Evolutionary conservation across 73 alveolate species (phyloP).

Genomic region (Chromera velia): DNA sequence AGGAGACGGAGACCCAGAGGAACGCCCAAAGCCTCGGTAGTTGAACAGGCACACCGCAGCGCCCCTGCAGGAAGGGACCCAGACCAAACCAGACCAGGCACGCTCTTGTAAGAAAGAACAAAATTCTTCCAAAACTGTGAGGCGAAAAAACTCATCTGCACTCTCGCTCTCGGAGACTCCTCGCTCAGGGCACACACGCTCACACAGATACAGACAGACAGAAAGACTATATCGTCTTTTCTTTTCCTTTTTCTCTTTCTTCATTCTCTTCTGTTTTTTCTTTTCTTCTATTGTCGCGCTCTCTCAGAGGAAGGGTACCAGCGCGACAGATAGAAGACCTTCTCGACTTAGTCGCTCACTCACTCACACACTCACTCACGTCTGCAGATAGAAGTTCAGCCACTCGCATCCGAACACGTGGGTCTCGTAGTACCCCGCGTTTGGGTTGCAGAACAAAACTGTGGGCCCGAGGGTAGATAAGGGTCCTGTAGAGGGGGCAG

Average conservation of each 20-base stretch:
- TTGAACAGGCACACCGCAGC: not conserved
- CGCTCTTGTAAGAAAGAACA: no score
- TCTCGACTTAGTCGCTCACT: no score
- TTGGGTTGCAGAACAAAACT: slow-evolving; percentile 28
- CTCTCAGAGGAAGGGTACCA: no score
- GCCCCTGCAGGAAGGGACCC: not conserved
- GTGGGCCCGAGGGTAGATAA: slow-evolving; percentile 25
- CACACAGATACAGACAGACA: no score
- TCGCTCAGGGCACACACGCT: no score
- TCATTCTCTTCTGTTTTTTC: not conserved
- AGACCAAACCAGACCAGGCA: no score
- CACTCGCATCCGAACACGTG: slow-evolving; percentile 6
- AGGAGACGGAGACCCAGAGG: slow-evolving; percentile 8
- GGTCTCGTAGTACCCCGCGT: slow-evolving; percentile 37
- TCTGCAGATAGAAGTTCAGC: slow-evolving; percentile 8
- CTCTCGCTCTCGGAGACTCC: no score
- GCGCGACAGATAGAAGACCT: no score
- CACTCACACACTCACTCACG: slow-evolving; percentile 4
- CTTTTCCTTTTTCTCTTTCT: not conserved
- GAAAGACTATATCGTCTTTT: not conserved
- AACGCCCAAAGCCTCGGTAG: slow-evolving; percentile 38
- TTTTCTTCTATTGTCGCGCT: no score
- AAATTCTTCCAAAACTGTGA: no score
- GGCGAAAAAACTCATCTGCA: no score
- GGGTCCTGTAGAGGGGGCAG: not conserved